Percentiles rank a stretch among this genome's conserved stretches.
Conservation (phyloP, 192 early-diverging fungal species). For the Piromyces finnis region DNA sequence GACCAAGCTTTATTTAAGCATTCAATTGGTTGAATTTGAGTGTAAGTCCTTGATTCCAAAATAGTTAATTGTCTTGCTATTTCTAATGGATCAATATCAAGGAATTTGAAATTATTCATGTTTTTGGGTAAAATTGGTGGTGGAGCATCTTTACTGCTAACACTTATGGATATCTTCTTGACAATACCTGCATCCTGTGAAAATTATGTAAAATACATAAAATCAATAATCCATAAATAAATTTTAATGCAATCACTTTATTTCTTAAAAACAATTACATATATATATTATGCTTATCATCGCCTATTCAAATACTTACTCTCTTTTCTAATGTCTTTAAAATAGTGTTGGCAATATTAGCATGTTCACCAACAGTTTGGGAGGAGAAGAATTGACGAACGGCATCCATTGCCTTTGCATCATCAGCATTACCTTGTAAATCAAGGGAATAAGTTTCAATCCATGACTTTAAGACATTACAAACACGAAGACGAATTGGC, state of each 20-base stretch:
- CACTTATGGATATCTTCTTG: conserved; percentile 9
- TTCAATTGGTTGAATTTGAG: conserved; percentile 68
- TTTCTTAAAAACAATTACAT: no score
- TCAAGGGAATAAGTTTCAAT: conserved; percentile 78
- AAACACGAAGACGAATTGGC: conserved; percentile 78
- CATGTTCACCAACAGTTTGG: conserved; percentile 1
- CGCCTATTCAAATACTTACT: neutral
- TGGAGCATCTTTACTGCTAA: conserved; percentile 43
- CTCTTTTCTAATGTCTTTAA: neutral
- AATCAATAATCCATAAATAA: no score
- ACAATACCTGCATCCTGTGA: conserved; percentile 2
- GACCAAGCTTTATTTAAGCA: conserved; percentile 85
- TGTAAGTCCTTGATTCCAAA: conserved; percentile 69
- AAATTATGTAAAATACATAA: no score
- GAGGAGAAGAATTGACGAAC: neutral
- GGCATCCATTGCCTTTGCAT: conserved; percentile 30
- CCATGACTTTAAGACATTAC: conserved; percentile 92
- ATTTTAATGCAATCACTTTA: no score
- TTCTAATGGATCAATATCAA: conserved; percentile 84
- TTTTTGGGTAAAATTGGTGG: conserved; percentile 66
- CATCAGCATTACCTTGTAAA: conserved; percentile 47
- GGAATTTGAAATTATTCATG: conserved; percentile 52
- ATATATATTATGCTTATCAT: no score
- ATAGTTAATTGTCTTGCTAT: conserved; percentile 90
- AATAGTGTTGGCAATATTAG: neutral